phyloP scores from a whole-genome alignment of 2,329 filamentous ascomycete species.

The Trichoderma arundinaceum region DNA sequence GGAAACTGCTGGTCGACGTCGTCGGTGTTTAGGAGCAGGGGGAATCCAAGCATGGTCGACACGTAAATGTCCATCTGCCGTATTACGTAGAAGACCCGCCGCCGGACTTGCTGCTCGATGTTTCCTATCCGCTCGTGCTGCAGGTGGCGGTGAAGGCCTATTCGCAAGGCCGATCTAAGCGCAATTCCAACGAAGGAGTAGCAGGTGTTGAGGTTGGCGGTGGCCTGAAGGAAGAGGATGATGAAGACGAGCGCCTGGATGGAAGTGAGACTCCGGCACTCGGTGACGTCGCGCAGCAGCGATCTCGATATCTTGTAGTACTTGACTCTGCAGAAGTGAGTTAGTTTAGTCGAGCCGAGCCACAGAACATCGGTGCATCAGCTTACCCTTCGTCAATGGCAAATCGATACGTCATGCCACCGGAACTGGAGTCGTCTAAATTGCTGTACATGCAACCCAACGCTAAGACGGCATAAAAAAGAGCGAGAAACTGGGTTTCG shows the following conservation, averaged over 20 bases:
- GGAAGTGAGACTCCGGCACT: constrained; percentile 75
- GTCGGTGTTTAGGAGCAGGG: constrained; percentile 65
- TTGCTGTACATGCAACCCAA: constrained; percentile 74
- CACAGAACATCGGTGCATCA: not conserved
- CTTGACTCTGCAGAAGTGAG: constrained; percentile 61
- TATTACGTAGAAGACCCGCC: constrained; percentile 70
- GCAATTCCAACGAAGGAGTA: constrained; percentile 83
- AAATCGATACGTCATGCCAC: constrained; percentile 54
- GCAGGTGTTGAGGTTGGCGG: constrained; percentile 78
- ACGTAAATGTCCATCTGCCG: constrained; percentile 75
- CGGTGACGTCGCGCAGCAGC: constrained; percentile 68
- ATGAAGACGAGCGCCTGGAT: constrained; percentile 79
- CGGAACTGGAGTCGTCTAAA: constrained; percentile 59
- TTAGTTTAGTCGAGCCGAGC: constrained; percentile 20
- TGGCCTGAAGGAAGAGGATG: constrained; percentile 80
- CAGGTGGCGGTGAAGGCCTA: constrained; percentile 78
- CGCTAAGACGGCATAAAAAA: constrained; percentile 73
- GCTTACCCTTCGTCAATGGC: constrained; percentile 63
- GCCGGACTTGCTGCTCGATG: constrained; percentile 67
- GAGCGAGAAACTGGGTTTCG: constrained; percentile 71
- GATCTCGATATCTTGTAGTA: constrained; percentile 73
- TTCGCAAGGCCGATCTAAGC: constrained; percentile 73
- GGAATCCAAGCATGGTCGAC: constrained; percentile 69
- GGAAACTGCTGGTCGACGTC: constrained; percentile 72
- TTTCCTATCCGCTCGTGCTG: constrained; percentile 66